Base-by-base conservation (phyloP, 768 basidiomycete genomes). In the Coprinopsis marcescibilis region DNA sequence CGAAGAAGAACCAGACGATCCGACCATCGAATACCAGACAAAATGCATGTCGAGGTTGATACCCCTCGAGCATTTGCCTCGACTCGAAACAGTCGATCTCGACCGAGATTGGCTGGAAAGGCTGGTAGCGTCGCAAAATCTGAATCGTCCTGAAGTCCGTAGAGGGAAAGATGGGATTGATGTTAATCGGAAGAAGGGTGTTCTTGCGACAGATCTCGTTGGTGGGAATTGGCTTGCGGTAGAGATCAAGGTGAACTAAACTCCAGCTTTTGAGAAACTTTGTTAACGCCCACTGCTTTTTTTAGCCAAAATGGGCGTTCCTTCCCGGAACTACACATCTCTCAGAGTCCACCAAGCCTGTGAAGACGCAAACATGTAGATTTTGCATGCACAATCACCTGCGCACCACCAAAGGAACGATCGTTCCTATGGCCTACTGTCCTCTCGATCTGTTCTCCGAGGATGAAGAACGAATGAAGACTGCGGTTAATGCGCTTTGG, bases 221-320 rank as follows among this genome's bases (percentile, higher is more conserved):
- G 78, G 83, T 24, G 74, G 77, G 6, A 54, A 70, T 40, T 77
- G 76, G 39, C 63, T 92, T 36, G 80, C 85, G 2, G 75, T 96
- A 3, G 95, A 97, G 68, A 90, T 97, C 63, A 98, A 98, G 81
- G 95, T 90, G 35, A 37, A 37, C 35, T 19, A 11, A 7, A 11
- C 17, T 37, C 2, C 43, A 8, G 2, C 37, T 29, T 24, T 39
- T 23, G 13, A 24, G 21, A 8, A 21, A 27, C 12, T 19, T 11
- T 7, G 11, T 11, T 11, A 15, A 46, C n/a, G 8, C 10, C 8
- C 8, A 8, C 8, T 8, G 8, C 13, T 45, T 25, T 3, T 38
- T 30, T 14, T 59, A 96, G 95, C 95, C 95, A 25, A 99, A 99
- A 71, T 99, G 95, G 94, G 91, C 83, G 2, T 96, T 99, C 64